Evolutionary conservation across 2,329 filamentous ascomycete genomes (phyloP).

Genomic region (Xylaria sp.): DNA sequence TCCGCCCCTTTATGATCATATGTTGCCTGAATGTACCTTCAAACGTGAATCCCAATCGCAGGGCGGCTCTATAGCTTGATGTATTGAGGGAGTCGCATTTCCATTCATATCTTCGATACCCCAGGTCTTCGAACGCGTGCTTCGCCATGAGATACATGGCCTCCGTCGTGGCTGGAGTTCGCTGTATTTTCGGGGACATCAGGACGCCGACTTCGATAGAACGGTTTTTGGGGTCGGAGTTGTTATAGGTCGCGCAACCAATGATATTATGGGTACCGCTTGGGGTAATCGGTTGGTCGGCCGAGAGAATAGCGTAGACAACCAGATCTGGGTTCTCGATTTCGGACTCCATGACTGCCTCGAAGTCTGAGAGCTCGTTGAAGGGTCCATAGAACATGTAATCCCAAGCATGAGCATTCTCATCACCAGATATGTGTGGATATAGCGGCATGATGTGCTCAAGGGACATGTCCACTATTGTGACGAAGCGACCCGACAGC

Average conservation of each 20-base stretch:
- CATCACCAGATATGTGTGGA: conserved; percentile 41
- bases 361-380: conserved; percentile 38
- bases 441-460: conserved; percentile 42
- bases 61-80: conserved; percentile 64
- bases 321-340: conserved; percentile 39
- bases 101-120: conserved; percentile 71
- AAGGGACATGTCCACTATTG: conserved; percentile 37
- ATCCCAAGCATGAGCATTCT: conserved; percentile 44
- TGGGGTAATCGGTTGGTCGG: conserved; percentile 18
- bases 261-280: conserved; percentile 36
- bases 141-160: conserved; percentile 65
- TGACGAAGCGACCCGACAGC: conserved; percentile 42
- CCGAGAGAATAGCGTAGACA: conserved; percentile 45
- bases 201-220: conserved; percentile 70
- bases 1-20: conserved; percentile 67
- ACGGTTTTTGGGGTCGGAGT: conserved; percentile 59
- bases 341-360: conserved; percentile 35
- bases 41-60: conserved; percentile 66
- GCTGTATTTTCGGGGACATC: conserved; percentile 61
- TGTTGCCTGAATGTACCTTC: conserved; percentile 72
- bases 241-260: conserved; percentile 52
- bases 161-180: conserved; percentile 68
- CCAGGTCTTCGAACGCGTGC: conserved; percentile 64
- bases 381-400: conserved; percentile 47
- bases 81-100: conserved; percentile 69